These are phyloP conservation scores for Wickerhamomyces chambardii DNA, from an alignment of 805 yeast genomes.

Conservation along the genomic window DNA sequence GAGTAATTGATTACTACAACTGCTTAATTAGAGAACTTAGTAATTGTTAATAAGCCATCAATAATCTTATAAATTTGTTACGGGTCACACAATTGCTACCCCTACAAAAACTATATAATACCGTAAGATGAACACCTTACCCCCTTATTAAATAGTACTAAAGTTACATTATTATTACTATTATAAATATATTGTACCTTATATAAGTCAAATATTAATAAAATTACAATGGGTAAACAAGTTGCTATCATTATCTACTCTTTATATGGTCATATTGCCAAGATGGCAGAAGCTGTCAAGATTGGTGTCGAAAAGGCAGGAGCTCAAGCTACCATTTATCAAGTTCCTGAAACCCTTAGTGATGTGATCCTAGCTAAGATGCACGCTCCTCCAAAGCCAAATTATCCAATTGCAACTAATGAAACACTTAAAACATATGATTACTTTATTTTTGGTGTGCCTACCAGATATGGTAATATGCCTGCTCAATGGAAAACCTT, in stretches of 20 bases:
- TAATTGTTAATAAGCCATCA: too few species aligned
- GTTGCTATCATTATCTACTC: slow-evolving; percentile 72
- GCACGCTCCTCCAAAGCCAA: slow-evolving; percentile 51
- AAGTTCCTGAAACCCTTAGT: slow-evolving; percentile 66
- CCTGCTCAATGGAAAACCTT: slow-evolving; percentile 67
- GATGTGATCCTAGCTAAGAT: slow-evolving; percentile 45
- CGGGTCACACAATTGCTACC: too few species aligned
- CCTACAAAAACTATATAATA: too few species aligned
- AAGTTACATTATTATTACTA: too few species aligned
- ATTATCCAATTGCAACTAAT: slow-evolving; percentile 44
- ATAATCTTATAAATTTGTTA: too few species aligned
- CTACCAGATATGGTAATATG: slow-evolving; percentile 64
- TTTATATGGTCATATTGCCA: slow-evolving; percentile 63
- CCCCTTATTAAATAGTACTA: too few species aligned
- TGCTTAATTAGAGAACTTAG: too few species aligned
- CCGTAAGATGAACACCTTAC: too few species aligned
- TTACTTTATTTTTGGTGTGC: slow-evolving; percentile 64
- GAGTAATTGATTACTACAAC: too few species aligned
- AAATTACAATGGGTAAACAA: neutral
- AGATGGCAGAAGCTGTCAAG: slow-evolving; percentile 56
- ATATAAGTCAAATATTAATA: neutral
- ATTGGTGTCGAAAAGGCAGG: slow-evolving; percentile 62
- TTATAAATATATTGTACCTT: slow-evolving; percentile 14
- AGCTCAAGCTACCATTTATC: slow-evolving; percentile 57
- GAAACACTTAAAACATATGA: slow-evolving; percentile 52